phyloP scores from a whole-genome alignment of 768 basidiomycete genomes.

The Phlegmacium glaucopus region DNA sequence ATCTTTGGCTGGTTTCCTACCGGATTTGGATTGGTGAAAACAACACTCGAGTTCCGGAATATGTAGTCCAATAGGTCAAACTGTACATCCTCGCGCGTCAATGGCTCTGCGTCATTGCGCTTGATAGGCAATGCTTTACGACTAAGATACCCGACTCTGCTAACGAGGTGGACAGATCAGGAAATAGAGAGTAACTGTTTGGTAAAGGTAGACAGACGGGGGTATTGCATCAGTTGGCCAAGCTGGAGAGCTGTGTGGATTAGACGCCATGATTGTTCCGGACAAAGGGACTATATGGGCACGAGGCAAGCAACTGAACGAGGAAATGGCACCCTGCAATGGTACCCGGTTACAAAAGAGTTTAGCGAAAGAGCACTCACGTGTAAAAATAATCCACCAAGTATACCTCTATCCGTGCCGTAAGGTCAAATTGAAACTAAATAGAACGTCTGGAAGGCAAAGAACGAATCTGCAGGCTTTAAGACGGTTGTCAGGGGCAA shows the following conservation, averaged over 20 bases:
- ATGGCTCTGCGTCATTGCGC: constrained; percentile 77
- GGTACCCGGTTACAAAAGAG: background rate
- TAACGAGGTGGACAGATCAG: constrained; percentile 9
- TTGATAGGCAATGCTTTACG: constrained; percentile 77
- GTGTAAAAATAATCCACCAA: constrained; percentile 6
- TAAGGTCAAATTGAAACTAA: constrained; percentile 2
- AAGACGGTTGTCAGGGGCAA: background rate
- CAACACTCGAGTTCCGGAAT: constrained; percentile 64
- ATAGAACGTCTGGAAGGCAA: constrained; percentile 5
- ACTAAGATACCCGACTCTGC: constrained; percentile 57
- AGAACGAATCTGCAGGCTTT: background rate
- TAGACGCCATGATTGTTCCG: constrained; percentile 40
- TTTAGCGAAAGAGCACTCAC: constrained; percentile 10
- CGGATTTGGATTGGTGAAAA: constrained; percentile 63
- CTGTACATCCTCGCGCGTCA: constrained; percentile 82
- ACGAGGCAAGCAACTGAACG: constrained; percentile 28
- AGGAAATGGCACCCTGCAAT: background rate
- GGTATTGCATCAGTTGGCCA: constrained; percentile 51
- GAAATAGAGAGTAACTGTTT: constrained; percentile 6
- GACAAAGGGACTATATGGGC: constrained; percentile 27
- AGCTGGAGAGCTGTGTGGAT: constrained; percentile 28
- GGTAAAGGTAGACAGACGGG: constrained; percentile 39
- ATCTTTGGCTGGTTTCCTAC: constrained; percentile 49
- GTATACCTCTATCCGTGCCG: constrained; percentile 3
- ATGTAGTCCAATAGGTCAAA: constrained; percentile 80